Conservation (phyloP, 768 basidiomycete species). For the Dioszegia crocea region DNA sequence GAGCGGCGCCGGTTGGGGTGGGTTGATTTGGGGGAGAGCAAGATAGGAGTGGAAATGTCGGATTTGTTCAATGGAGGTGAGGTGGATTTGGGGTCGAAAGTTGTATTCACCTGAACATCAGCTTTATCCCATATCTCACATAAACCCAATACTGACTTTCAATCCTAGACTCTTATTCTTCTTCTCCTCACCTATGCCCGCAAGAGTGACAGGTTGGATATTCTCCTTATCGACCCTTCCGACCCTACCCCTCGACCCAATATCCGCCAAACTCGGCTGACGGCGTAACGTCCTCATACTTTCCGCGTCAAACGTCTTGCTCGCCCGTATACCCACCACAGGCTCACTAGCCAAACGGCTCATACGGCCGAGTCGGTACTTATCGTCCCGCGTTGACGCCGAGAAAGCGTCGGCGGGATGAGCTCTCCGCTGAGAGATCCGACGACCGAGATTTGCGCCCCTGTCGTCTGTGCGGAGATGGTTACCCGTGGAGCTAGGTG, state of each 20-base stretch:
- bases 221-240: neutral
- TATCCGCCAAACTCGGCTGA: constrained; percentile 17
- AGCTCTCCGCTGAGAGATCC: neutral
- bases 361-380: neutral
- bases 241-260: constrained; percentile 9
- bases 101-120: neutral
- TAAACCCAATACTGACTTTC: neutral
- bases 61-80: neutral
- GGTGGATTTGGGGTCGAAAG: neutral
- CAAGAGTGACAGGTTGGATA: neutral
- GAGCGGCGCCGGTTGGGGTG: constrained; percentile 12
- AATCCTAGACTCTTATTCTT: neutral
- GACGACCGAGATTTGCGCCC: neutral
- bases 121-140: neutral
- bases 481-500: constrained; percentile 14
- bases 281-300: constrained; percentile 19
- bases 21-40: neutral
- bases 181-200: constrained; percentile 2
- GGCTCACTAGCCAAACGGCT: neutral
- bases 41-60: neutral
- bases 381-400: neutral
- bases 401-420: neutral
- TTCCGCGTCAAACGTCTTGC: neutral
- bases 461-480: constrained; percentile 8
- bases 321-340: neutral